Evolutionary conservation across 2,329 filamentous ascomycete species (phyloP), one percentile per base, ranked within the genome.

Genomic region (Talaromyces sp.): DNA sequence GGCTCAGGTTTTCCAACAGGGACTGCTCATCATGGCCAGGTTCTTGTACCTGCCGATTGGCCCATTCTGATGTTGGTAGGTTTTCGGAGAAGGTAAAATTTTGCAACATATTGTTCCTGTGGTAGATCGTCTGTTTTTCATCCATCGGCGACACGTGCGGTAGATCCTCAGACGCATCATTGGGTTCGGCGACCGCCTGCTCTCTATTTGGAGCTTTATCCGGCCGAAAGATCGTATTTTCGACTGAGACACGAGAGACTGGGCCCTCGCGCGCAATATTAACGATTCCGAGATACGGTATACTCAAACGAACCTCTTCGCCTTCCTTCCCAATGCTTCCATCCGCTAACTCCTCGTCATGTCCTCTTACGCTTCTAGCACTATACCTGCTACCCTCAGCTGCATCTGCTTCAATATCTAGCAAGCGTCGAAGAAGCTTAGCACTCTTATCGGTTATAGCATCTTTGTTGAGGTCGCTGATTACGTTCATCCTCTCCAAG

Each of bases 341-440:
- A 25, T 4, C 47, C 45, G n/a, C 8, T 47, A 27, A 27, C 19
- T 47, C 10, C 9, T 64, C 52, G 25, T 37, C 47, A 6, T 57
- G 27, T 56, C 15, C 13, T 45, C 15, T 39, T 7, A 65, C 57
- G 10, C 47, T 65, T 10, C n/a, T 65, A 8, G 63, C 39, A 10
- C 45, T 61, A 17, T 65, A 61, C 19, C 57, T 37, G 39, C 47
- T 56, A 39, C 63, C 63, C 41, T 67, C 67, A 1, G 71, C 63
- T 50, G 72, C 73, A 33, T 77, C 72, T 10, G 70, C 71, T 63
- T 79, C 76, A 41, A 80, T 75, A 60, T 67, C 69, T 25, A 79
- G 64, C 10, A 79, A 67, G 27, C 70, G 67, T 17, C 69, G 68
- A 17, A 80, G 66, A 43, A 78, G 65, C 17, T 70, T 69, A n/a